Evolutionary conservation across 768 basidiomycete genomes (phyloP).

Genomic region (Mycena sanguinolenta): DNA sequence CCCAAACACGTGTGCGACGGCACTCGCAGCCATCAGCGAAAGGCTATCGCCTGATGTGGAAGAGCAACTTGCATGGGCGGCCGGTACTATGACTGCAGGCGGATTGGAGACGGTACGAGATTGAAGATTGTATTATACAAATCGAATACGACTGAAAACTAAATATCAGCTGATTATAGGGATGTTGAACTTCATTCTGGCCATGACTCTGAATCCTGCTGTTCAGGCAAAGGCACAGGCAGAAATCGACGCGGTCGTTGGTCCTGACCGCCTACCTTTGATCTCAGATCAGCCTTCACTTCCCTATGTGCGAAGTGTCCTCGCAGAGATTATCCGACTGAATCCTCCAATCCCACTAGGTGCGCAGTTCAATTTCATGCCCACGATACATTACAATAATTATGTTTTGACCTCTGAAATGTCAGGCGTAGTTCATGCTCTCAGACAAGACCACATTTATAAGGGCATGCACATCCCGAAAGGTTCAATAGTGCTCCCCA

Average conservation of each 20-base stretch:
- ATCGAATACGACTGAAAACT: too few species aligned
- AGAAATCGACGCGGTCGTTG: constrained; percentile 30
- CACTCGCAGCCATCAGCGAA: neutral
- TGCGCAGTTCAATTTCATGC: constrained; percentile 22
- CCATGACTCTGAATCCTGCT: neutral
- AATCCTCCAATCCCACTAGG: too few species aligned
- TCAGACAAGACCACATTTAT: constrained; percentile 25
- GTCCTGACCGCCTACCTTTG: constrained; percentile 25
- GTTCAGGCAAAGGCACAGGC: constrained; percentile 27
- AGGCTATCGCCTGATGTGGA: neutral
- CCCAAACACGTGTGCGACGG: constrained; percentile 16
- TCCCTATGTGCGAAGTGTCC: constrained; percentile 27
- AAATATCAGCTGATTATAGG: too few species aligned
- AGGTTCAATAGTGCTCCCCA: constrained; percentile 12
- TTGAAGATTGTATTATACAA: too few species aligned
- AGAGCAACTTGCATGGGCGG: constrained; percentile 19
- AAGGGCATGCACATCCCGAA: constrained; percentile 29
- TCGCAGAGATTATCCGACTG: constrained; percentile 1
- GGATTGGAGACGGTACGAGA: constrained; percentile 21
- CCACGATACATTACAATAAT: neutral
- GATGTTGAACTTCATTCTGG: too few species aligned
- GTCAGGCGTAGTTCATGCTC: neutral
- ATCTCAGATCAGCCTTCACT: constrained; percentile 13
- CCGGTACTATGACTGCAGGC: constrained; percentile 8
- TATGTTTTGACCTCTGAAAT: too few species aligned